phyloP scores from a whole-genome alignment of 108 stramenopile species.

The Skeletonema costatum region DNA sequence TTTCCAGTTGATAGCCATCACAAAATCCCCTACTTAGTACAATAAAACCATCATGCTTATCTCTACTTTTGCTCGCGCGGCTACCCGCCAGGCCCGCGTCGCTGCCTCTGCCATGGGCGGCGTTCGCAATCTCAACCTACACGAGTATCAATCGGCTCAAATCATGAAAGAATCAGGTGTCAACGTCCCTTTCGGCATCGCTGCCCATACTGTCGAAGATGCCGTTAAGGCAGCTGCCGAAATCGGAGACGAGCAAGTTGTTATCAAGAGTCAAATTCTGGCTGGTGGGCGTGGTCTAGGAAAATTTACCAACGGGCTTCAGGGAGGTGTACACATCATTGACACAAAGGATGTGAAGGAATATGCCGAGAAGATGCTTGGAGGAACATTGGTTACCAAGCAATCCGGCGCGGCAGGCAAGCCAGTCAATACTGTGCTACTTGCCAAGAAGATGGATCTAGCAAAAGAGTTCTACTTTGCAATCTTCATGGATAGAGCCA shows the following conservation, averaged over 20 bases:
- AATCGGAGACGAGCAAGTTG: conserved; percentile 48
- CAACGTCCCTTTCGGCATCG: conserved; percentile 55
- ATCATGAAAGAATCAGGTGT: conserved; percentile 66
- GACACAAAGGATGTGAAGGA: conserved; percentile 49
- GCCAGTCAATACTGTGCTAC: conserved; percentile 66
- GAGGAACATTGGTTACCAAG: conserved; percentile 72
- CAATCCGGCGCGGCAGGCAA: conserved; percentile 80
- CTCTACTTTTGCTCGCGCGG: conserved; percentile 6
- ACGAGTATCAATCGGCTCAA: conserved; percentile 74
- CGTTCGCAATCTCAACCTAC: conserved; percentile 69
- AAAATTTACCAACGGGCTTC: conserved; percentile 70
- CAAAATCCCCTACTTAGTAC: too few relatives aligned
- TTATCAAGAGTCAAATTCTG: conserved; percentile 79
- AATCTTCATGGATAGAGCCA: conserved; percentile 84
- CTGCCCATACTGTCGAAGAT: conserved; percentile 36
- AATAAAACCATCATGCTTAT: not conserved
- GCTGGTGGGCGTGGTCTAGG: conserved; percentile 73
- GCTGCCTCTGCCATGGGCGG: not conserved
- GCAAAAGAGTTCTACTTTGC: conserved; percentile 84
- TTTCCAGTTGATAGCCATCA: too few relatives aligned
- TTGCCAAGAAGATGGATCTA: conserved; percentile 83
- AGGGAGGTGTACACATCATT: conserved; percentile 74
- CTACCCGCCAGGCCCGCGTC: not conserved
- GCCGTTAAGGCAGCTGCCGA: conserved; percentile 36
- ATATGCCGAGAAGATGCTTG: conserved; percentile 62